Base-by-base conservation (phyloP, 2,329 filamentous ascomycete species). In the Cladosporium sp. region DNA sequence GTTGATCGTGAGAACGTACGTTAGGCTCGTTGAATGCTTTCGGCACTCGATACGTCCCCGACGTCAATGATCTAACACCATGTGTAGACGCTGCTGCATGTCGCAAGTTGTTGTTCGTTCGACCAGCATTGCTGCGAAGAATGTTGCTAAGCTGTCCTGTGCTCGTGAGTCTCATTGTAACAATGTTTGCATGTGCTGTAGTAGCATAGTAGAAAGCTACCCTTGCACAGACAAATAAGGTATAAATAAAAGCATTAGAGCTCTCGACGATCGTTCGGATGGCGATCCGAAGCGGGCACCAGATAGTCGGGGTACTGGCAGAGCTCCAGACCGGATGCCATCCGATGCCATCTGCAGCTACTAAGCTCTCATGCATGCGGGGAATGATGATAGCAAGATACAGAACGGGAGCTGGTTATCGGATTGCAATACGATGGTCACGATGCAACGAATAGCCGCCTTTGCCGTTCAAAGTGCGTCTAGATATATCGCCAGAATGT, bases 11-110 rank as follows among this genome's bases (percentile, higher is more conserved):
- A 16, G 3, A 61, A 21, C 60, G 13, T 63, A 63, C 60, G 25
- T 63, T 63, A 6, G 30, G 48, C 23, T 63, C 60, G 18, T 63
- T 63, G 49, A 63, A 63, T 16, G 60, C 60, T 10, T 63, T 63
- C 6, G 60, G 60, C 18, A 63, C 60, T 32, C 60, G 54, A 36
- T 63, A 63, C 10, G 60, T 63, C 8, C 60, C 60, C 25, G 60
- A 63, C 4, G 60, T 63, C 34, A 63, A 63, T 2, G 49, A 56
- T 32, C 60, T 28, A 28, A 56, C n/a, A 23, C 60, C 32, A 11
- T 34, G 21, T 23, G 34, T 53, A 4, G 60, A 21, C 10, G 28
- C 48, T 18, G 60, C 21, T 18, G 60, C 16, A 11, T 56, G 8
- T 13, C 26, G 49, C 21, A 63, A n/a, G 49, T 63, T 63, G 59